Conservation (phyloP, 768 basidiomycete genomes). For the Mycena albidolilacea region DNA sequence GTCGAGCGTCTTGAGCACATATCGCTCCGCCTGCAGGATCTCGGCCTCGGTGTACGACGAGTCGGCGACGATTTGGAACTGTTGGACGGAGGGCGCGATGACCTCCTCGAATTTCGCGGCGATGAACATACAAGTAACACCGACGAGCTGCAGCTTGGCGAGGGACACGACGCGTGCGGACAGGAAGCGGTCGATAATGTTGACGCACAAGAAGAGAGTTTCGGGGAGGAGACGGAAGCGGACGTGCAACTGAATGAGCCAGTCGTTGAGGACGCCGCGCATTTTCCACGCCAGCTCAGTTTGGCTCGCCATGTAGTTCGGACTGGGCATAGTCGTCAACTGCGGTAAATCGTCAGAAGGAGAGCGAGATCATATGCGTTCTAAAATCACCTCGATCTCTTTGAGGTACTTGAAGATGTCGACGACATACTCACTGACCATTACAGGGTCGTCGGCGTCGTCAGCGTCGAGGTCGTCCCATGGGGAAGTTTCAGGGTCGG, state of each 20-base stretch:
- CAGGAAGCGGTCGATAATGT: constrained; percentile 91
- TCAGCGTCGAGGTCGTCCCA: constrained; percentile 97
- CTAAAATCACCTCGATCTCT: constrained; percentile 79
- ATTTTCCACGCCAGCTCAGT: constrained; percentile 97
- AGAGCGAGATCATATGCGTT: neutral
- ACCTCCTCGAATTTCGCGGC: constrained; percentile 98
- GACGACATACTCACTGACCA: constrained; percentile 96
- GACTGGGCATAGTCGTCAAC: constrained; percentile 90
- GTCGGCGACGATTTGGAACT: constrained; percentile 90
- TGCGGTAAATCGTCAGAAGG: constrained; percentile 43
- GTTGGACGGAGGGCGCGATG: constrained; percentile 89
- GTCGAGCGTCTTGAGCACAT: constrained; percentile 92
- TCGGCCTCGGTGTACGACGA: constrained; percentile 90
- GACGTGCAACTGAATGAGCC: constrained; percentile 95
- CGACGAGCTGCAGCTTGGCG: constrained; percentile 95
- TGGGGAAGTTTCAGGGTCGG: constrained; percentile 71
- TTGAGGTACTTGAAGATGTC: constrained; percentile 97
- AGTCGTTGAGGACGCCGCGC: constrained; percentile 95
- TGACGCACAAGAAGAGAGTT: constrained; percentile 94
- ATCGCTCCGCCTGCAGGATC: constrained; percentile 81
- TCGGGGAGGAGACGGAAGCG: constrained; percentile 94
- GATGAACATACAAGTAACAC: constrained; percentile 93
- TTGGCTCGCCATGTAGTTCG: constrained; percentile 96
- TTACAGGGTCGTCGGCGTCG: constrained; percentile 93
- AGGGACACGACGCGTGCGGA: constrained; percentile 87